Base-by-base conservation (phyloP, 148 eudicot species). In the Nepenthes gracilis region DNA sequence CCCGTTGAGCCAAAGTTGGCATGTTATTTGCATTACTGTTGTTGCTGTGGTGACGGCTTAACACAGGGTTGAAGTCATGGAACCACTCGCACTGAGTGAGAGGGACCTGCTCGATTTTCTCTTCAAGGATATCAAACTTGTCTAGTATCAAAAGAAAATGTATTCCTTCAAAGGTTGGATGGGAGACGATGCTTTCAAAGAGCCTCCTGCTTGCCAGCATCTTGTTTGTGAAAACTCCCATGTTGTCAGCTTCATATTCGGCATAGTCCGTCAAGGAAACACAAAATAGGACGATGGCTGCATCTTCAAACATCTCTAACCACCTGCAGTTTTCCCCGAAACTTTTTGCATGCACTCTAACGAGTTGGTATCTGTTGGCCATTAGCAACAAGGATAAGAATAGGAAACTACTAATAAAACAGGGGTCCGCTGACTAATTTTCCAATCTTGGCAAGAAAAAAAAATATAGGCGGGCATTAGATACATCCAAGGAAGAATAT, bases 71-170 rank as follows among this genome's bases (percentile, higher is more conserved):
- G 66, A 94, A 94, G 74, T 94, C 99, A 57, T 77, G 74, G 34
- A 94, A 94, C 99, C 99, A 94, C 37, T 89, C 99, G 43, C 99
- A 94, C 36, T 67, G 47, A 11, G 76, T 74, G 50, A 94, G 72
- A 43, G 90, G 90, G n/a, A 71, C 74, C 45, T 64, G 84, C 72
- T 89, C 99, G 1, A 94, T 67, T 69, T 89, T 94, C 54, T 89
- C 86, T 64, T 94, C 99, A 12, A 94, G 90, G 58, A 73, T 43
- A 64, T 94, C 97, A 15, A 67, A 84, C 62, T 94, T 94, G 82
- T 80, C 86, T 6, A 94, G 79, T 64, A 94, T 40, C 54, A 94
- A 72, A 53, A 86, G 95, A 68, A 86, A 89, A 65, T 94, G 86
- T 82, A 78, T 80, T 34, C 81, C 89, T 63, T 81, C 92, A 13